Conservation (phyloP, 345 rosid species). For the Syzygium grande region DNA sequence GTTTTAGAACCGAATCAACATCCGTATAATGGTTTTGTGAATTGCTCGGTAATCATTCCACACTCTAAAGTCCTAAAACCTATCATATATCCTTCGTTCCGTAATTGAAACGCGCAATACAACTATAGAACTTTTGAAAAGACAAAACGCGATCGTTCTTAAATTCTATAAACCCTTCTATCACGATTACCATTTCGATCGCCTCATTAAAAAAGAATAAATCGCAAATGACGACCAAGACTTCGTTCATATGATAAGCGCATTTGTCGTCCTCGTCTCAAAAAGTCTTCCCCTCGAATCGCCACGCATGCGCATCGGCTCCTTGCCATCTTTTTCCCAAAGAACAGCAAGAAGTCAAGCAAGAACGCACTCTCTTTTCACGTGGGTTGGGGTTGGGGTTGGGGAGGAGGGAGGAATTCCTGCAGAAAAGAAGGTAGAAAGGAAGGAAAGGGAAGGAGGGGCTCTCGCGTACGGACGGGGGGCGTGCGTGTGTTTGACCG, state of each 20-base stretch:
- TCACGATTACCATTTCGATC: not conserved
- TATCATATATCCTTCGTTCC: not conserved
- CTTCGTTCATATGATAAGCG: not conserved
- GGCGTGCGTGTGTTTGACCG: not conserved
- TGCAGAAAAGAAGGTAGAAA: not conserved
- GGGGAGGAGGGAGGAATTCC: not conserved
- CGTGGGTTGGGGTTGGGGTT: not conserved
- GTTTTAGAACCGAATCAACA: accelerated
- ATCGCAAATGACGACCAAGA: no score
- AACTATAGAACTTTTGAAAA: not conserved
- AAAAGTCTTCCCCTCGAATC: not conserved
- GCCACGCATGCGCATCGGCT: not conserved
- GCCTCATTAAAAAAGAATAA: no score
- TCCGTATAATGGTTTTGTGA: accelerated
- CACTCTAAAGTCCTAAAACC: not conserved
- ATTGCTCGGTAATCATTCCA: not conserved
- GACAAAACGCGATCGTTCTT: accelerated
- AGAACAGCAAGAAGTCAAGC: not conserved
- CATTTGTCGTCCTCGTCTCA: not conserved
- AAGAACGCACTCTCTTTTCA: not conserved
- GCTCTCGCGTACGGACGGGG: not conserved
- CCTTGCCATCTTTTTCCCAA: not conserved
- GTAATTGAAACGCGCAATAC: not conserved
- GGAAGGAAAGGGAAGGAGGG: not conserved
- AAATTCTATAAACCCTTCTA: not conserved